Conservation (phyloP, 2,329 filamentous ascomycete species). For the Pestalotiopsis sp. region DNA sequence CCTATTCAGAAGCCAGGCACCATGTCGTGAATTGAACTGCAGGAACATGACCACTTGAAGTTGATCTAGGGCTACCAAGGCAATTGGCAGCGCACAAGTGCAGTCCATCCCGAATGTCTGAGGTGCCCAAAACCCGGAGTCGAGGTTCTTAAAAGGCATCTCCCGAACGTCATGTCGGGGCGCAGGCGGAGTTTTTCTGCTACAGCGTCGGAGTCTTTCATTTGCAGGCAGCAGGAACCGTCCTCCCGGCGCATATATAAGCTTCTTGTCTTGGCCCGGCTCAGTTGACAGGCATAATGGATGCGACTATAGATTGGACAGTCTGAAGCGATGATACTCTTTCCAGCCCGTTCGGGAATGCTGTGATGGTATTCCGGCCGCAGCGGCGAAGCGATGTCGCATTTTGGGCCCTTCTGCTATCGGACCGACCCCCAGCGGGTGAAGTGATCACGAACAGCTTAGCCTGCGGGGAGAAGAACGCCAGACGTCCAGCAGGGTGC, state of each 20-base stretch:
- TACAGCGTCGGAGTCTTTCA: not conserved
- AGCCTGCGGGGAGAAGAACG: conserved; percentile 7
- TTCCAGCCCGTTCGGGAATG: not conserved
- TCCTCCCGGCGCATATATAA: too few species aligned
- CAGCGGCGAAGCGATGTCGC: not conserved
- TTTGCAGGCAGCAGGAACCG: too few species aligned
- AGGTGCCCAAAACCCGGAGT: not conserved
- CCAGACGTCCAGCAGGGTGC: not conserved
- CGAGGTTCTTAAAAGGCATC: not conserved
- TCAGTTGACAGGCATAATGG: conserved; percentile 4
- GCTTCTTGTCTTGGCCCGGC: too few species aligned
- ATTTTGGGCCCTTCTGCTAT: conserved; percentile 3
- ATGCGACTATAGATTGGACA: conserved; percentile 1
- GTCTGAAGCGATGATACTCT: conserved; percentile 6
- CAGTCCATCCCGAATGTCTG: not conserved
- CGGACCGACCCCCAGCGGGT: conserved; percentile 10
- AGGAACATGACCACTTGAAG: not conserved
- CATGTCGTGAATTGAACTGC: not conserved
- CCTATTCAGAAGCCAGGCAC: not conserved
- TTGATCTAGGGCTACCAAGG: not conserved
- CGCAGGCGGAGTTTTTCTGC: not conserved
- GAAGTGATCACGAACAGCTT: conserved; percentile 11
- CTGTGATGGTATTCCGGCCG: not conserved
- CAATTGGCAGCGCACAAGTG: not conserved
- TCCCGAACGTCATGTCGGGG: not conserved